These are phyloP conservation scores for Clausena lansium DNA, from an alignment of 345 rosid species.

Conservation along the genomic window DNA sequence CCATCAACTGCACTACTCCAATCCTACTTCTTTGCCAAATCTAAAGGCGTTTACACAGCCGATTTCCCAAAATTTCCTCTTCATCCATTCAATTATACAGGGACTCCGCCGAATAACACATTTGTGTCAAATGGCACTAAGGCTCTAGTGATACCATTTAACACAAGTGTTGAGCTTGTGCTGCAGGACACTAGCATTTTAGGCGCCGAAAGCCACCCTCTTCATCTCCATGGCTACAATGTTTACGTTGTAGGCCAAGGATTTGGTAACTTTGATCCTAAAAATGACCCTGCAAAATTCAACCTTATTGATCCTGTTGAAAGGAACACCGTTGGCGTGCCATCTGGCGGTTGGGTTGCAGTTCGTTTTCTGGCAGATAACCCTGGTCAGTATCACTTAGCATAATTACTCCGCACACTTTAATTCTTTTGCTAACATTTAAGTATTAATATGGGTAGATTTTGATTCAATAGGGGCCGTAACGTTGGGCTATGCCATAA, in stretches of 20 bases:
- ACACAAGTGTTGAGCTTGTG: slow-evolving; percentile 63
- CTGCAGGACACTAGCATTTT: slow-evolving; percentile 78
- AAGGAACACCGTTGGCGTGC: slow-evolving; percentile 67
- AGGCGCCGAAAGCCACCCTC: slow-evolving; percentile 76
- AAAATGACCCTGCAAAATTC: slow-evolving; percentile 49
- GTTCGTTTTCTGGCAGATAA: slow-evolving; percentile 70
- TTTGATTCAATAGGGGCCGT: neutral
- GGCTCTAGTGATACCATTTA: slow-evolving; percentile 50
- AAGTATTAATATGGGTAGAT: neutral
- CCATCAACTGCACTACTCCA: slow-evolving; percentile 59
- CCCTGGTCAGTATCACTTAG: slow-evolving; percentile 46
- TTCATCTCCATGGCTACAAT: slow-evolving; percentile 74
- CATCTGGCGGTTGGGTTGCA: slow-evolving; percentile 74
- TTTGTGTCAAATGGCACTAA: slow-evolving; percentile 55
- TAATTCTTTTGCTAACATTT: too few species aligned
- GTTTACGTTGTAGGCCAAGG: slow-evolving; percentile 79
- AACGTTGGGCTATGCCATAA: neutral
- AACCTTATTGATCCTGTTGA: slow-evolving; percentile 74
- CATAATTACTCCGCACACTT: neutral
- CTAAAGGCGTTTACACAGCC: slow-evolving; percentile 46
- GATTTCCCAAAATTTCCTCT: slow-evolving; percentile 61
- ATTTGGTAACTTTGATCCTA: slow-evolving; percentile 63
- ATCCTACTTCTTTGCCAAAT: slow-evolving; percentile 42
- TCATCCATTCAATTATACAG: slow-evolving; percentile 65
- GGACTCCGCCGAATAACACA: slow-evolving; percentile 66